phyloP scores from a whole-genome alignment of 352 stramenopile genomes.

The Phytophthora pisi region DNA sequence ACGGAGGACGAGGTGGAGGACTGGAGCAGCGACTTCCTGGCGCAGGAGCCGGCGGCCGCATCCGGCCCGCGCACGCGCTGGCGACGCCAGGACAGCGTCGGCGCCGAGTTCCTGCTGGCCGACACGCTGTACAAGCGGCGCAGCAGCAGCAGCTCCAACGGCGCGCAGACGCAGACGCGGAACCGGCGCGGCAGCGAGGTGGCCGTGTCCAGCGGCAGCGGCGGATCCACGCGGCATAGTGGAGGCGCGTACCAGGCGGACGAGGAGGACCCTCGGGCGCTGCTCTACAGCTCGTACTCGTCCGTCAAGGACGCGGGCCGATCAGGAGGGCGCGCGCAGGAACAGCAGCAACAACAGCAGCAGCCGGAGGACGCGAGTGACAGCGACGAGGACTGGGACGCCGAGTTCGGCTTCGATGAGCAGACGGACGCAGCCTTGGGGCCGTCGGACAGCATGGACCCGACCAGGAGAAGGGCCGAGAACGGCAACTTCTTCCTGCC shows the following conservation, averaged over 20 bases:
- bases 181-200: conserved; percentile 28
- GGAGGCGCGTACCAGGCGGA: conserved; percentile 7
- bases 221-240: conserved; percentile 26
- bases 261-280: conserved; percentile 20
- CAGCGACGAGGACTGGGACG: conserved; percentile 69
- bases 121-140: conserved; percentile 32
- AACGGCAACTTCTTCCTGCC: conserved; percentile 87
- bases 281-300: conserved; percentile 29
- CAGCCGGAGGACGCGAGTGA: conserved; percentile 17
- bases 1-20: conserved; percentile 77
- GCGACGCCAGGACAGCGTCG: conserved; percentile 45
- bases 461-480: conserved; percentile 61
- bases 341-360: background rate
- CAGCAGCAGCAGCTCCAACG: conserved; percentile 43
- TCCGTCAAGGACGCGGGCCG: conserved; percentile 20
- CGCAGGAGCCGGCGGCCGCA: conserved; percentile 1
- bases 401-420: conserved; percentile 82
- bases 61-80: conserved; percentile 28
- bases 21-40: conserved; percentile 72
- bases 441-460: conserved; percentile 53
- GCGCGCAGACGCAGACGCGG: background rate
- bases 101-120: conserved; percentile 27
- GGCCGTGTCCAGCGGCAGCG: conserved; percentile 16
- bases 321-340: background rate
- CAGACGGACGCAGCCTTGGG: conserved; percentile 36